Evolutionary conservation across 257 asterid genomes (phyloP).

Genomic region (Solanum chilense): DNA sequence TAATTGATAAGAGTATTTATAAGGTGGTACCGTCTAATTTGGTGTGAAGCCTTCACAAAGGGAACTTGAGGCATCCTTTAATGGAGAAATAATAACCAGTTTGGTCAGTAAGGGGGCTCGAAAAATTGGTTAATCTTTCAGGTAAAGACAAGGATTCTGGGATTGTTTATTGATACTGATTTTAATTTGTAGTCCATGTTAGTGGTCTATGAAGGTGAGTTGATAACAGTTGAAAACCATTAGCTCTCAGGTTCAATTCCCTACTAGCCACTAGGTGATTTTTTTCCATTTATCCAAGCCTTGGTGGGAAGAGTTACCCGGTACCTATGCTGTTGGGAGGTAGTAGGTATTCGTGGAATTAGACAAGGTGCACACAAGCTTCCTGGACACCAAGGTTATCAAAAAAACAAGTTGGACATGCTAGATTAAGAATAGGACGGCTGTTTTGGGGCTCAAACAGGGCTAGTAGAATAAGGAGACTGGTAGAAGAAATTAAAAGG

Average conservation of each 20-base stretch:
- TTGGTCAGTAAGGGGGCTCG: background rate
- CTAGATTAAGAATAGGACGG: background rate
- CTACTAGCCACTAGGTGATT: background rate
- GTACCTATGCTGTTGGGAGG: background rate
- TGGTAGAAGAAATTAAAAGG: background rate
- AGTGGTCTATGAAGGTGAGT: background rate
- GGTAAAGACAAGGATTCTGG: background rate
- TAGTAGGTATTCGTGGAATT: background rate
- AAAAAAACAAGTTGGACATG: background rate
- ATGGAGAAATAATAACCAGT: background rate
- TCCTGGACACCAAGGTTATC: background rate
- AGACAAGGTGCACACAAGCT: background rate
- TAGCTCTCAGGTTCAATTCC: background rate
- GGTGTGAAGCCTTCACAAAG: background rate
- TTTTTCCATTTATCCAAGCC: background rate
- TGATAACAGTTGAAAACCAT: background rate
- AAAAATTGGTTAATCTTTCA: background rate
- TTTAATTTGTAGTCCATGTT: background rate
- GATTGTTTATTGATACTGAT: background rate
- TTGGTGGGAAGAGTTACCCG: background rate
- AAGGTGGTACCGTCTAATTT: background rate
- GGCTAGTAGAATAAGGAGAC: background rate
- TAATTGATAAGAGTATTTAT: background rate
- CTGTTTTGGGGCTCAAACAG: background rate
- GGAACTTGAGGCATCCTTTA: background rate